Percentiles rank a stretch among this genome's conserved stretches.
Conservation (phyloP, 2,329 filamentous ascomycete genomes). For the Lecanicillium sp. region DNA sequence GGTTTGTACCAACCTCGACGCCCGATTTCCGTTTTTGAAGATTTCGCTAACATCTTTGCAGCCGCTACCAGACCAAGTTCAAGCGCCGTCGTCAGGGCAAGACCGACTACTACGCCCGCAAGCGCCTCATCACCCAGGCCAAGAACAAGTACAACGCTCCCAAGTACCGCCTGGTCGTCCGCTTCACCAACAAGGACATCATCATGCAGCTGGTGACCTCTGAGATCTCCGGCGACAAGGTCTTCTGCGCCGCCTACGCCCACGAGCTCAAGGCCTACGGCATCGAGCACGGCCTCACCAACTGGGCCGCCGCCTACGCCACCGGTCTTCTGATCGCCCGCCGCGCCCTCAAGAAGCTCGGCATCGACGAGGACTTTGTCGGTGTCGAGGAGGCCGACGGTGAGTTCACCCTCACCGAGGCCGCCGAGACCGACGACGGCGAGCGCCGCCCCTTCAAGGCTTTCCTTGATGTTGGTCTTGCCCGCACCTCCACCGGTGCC, state of each 20-base stretch:
- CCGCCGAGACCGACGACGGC: conserved; percentile 80
- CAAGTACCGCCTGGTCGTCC: conserved; percentile 99
- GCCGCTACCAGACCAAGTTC: conserved; percentile 99
- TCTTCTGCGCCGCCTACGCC: conserved; percentile 85
- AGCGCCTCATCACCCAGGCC: conserved; percentile 98
- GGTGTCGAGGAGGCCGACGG: conserved; percentile 97
- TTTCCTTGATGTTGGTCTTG: conserved; percentile 95
- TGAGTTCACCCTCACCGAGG: conserved; percentile 94
- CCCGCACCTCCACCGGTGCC: conserved; percentile 95
- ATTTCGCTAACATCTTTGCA: conserved; percentile 35
- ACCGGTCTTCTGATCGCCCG: conserved; percentile 96
- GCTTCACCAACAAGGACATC: conserved; percentile 99
- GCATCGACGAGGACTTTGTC: conserved; percentile 83
- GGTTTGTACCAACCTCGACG: conserved; percentile 53
- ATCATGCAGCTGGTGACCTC: conserved; percentile 95
- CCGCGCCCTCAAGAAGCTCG: conserved; percentile 94
- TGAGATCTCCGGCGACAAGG: conserved; percentile 96
- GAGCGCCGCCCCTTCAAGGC: conserved; percentile 99
- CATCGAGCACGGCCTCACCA: conserved; percentile 97
- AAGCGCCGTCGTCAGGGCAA: conserved; percentile 92
- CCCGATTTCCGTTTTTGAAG: background rate
- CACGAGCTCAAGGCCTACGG: conserved; percentile 98
- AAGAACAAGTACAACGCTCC: conserved; percentile 99
- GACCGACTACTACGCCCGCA: conserved; percentile 99
- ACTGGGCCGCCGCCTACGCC: conserved; percentile 97